Base-by-base conservation (phyloP, 257 asterid genomes). In the Catharanthus roseus region DNA sequence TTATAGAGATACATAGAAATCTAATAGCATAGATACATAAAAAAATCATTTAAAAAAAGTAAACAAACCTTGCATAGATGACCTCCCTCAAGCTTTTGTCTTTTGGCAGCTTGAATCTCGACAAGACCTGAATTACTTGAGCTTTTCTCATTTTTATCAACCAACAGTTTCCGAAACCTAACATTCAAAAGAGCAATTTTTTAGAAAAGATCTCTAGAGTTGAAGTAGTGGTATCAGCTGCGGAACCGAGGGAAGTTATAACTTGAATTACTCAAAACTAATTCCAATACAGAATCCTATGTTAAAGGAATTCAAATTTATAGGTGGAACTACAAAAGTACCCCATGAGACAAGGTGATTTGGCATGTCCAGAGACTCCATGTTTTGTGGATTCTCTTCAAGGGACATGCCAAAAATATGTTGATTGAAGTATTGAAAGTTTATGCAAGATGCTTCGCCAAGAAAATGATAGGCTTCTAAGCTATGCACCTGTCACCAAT, bases 51-150 rank as follows among this genome's bases (percentile, higher is more conserved):
- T n/a, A n/a, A n/a, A n/a, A n/a, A 29, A 36, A 54, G 69, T 67
- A 67, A 68, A 1, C 38, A 53, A 55, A 93, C 99, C 97, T 91
- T 95, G 72, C 79, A 76, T 69, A 83, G 79, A 77, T 83, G 95
- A 82, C 99, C 99, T 64, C 93, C 90, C 55, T 89, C 99, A 72
- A 95, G 97, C 82, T 95, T 95, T 79, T 91, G 97, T 69, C 99
- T 89, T 88, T 95, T 95, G 51, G 96, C 83, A 80, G 97, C 95
- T 83, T 95, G 99, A 82, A 82, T 86, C 78, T 95, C 99, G 50
- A 81, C 38, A 56, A 70, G 82, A 80, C 76, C 65, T 51, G 75
- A 69, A 71, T 65, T 81, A 71, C 78, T 53, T 57, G 85, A 55
- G 77, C 72, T 88, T 78, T 84, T 85, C 45, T 85, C 80, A 15